Percentiles rank a stretch among this genome's conserved stretches.
phyloP scores from a whole-genome alignment of 441 rosid genomes.

The Francoa sonchifolia region DNA sequence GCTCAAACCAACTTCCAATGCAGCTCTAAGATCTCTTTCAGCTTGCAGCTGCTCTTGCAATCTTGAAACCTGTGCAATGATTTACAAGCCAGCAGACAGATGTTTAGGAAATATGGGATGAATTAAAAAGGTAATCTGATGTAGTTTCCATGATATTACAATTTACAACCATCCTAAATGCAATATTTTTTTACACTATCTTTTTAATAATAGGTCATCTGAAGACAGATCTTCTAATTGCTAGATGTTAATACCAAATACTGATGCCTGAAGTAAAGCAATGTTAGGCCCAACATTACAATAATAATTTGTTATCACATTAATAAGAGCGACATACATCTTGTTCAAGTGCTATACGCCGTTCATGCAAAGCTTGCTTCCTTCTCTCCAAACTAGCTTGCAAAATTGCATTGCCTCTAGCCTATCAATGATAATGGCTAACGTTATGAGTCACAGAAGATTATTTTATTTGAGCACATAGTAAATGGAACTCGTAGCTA shows the following conservation, averaged over 20 bases:
- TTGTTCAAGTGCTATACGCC: slow-evolving; percentile 96
- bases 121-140: too few species aligned
- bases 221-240: too few species aligned
- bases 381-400: slow-evolving; percentile 98
- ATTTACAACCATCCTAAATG: too few species aligned
- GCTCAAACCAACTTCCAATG: slow-evolving; percentile 95
- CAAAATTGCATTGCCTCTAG: slow-evolving; percentile 92
- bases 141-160: too few species aligned
- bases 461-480: slow-evolving; percentile 6
- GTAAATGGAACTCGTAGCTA: slow-evolving; percentile 14
- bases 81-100: slow-evolving; percentile 10
- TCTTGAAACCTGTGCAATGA: slow-evolving; percentile 60
- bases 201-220: too few species aligned
- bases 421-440: slow-evolving; percentile 32
- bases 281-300: too few species aligned
- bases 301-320: too few species aligned
- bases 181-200: too few species aligned
- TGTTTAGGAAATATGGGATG: too few species aligned
- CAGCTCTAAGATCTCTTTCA: slow-evolving; percentile 96
- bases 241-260: too few species aligned
- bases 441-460: slow-evolving; percentile 17
- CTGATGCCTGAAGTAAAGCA: too few species aligned
- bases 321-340: slow-evolving; percentile 44
- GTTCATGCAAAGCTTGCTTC: slow-evolving; percentile 94
- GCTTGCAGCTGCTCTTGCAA: slow-evolving; percentile 99